phyloP scores from a whole-genome alignment of 2,329 filamentous ascomycete genomes.

The Elsinoe ampelina region DNA sequence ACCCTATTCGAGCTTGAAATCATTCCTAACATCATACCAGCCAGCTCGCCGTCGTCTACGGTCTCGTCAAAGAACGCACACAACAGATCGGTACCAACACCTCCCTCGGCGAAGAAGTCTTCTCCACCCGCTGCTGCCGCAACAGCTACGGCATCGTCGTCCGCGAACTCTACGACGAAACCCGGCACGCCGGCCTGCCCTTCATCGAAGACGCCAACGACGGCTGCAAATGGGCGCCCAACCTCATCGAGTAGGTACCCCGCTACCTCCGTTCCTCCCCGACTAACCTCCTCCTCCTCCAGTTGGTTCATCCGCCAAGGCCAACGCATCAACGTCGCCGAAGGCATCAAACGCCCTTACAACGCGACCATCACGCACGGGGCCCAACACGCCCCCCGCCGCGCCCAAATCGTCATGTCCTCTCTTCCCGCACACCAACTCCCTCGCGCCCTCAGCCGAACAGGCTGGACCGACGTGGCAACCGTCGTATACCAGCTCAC shows the following conservation, averaged over 20 bases:
- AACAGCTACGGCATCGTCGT: slow-evolving; percentile 18
- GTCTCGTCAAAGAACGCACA: slow-evolving; percentile 15
- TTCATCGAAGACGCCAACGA: background rate
- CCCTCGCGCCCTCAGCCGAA: background rate
- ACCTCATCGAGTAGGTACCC: background rate
- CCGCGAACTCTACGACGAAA: slow-evolving; percentile 16
- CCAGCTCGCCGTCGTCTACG: slow-evolving; percentile 16
- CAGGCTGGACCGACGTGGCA: slow-evolving; percentile 15
- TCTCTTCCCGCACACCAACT: slow-evolving; percentile 12
- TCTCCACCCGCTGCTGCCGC: slow-evolving; percentile 13
- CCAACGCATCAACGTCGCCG: background rate
- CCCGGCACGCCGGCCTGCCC: slow-evolving; percentile 13
- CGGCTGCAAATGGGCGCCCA: background rate
- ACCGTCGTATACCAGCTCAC: slow-evolving; percentile 13
- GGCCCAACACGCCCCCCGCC: background rate
- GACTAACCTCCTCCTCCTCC: background rate
- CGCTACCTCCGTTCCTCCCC: background rate
- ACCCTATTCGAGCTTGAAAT: too few relatives aligned
- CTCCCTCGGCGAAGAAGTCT: slow-evolving; percentile 12
- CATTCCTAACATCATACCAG: background rate
- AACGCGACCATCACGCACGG: background rate
- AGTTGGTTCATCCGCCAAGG: slow-evolving; percentile 15
- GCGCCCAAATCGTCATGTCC: slow-evolving; percentile 1
- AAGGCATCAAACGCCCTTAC: slow-evolving; percentile 4
- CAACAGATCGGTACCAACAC: slow-evolving; percentile 12